A percentile compares a stretch with the other conserved stretches of the same genome.
Evolutionary conservation across 2,329 filamentous ascomycete species (phyloP).

Genomic region (Pseudogymnoascus sp.): DNA sequence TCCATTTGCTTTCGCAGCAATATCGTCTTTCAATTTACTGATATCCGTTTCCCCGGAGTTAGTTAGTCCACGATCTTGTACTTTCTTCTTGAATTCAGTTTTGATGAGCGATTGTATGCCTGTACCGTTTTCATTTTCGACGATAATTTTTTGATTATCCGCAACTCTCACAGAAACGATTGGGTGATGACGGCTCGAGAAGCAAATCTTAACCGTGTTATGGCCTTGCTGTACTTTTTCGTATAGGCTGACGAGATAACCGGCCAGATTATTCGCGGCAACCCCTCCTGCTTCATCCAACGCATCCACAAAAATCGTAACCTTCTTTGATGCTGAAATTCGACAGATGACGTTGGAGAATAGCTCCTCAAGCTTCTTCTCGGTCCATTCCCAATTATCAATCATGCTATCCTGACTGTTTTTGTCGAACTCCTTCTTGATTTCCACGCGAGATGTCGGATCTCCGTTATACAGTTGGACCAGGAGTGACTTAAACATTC

Average conservation of each 20-base stretch:
- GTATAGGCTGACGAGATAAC: constrained; percentile 19
- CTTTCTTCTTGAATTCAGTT: neutral
- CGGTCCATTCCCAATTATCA: constrained; percentile 12
- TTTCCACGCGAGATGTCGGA: neutral
- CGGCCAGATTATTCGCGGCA: constrained; percentile 15
- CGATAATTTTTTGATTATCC: neutral
- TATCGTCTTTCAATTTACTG: neutral
- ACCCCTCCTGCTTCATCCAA: constrained; percentile 21
- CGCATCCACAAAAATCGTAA: constrained; percentile 20
- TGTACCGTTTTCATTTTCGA: neutral
- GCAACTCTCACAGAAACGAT: neutral
- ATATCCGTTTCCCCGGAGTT: too few relatives aligned
- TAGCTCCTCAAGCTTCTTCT: constrained; percentile 19
- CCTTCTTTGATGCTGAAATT: neutral
- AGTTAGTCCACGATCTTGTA: neutral
- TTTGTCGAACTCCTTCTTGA: neutral
- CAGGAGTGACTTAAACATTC: neutral
- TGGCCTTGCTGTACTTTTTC: constrained; percentile 11
- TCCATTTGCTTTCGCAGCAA: neutral
- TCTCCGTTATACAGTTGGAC: neutral
- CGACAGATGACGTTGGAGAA: constrained; percentile 19
- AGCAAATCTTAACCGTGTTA: constrained; percentile 19
- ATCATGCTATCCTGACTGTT: neutral
- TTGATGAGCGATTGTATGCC: neutral
- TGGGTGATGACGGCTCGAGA: constrained; percentile 26